Evolutionary conservation across 1,284 basidiomycete species (phyloP).

Genomic region (Paramarasmius palmivorus): DNA sequence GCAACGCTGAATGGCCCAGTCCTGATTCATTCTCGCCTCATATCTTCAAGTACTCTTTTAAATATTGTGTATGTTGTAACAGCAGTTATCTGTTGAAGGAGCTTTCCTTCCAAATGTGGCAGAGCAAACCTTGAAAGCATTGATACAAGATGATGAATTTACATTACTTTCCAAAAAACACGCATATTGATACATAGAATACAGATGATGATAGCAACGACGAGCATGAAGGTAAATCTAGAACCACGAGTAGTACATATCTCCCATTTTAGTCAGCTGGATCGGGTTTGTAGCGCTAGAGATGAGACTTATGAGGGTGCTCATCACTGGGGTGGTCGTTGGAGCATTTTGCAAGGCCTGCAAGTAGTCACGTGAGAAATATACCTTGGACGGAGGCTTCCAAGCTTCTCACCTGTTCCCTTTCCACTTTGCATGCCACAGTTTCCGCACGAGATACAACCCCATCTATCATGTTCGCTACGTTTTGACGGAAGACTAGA

Average conservation of each 20-base stretch:
- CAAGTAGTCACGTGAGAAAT: background rate
- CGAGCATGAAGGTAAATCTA: constrained; percentile 35
- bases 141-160: too few species aligned
- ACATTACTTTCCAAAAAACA: too few species aligned
- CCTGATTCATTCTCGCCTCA: background rate
- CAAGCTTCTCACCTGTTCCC: constrained; percentile 63
- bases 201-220: constrained; percentile 12
- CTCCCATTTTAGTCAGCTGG: constrained; percentile 80
- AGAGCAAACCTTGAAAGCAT: too few species aligned
- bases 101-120: too few species aligned
- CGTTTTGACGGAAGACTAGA: constrained; percentile 63
- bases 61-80: too few species aligned
- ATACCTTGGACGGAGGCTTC: background rate
- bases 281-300: constrained; percentile 73
- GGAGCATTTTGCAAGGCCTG: constrained; percentile 32
- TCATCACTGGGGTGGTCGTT: constrained; percentile 61
- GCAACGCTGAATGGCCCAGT: background rate
- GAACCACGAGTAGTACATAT: constrained; percentile 85
- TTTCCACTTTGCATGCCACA: constrained; percentile 82
- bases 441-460: constrained; percentile 86
- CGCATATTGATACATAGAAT: constrained; percentile 9
- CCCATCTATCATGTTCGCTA: constrained; percentile 75
- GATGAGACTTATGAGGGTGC: constrained; percentile 86
- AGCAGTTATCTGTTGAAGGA: too few species aligned
- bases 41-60: too few species aligned